Base-by-base conservation (phyloP, 2,329 filamentous ascomycete genomes). In the Calycina herbarum region DNA sequence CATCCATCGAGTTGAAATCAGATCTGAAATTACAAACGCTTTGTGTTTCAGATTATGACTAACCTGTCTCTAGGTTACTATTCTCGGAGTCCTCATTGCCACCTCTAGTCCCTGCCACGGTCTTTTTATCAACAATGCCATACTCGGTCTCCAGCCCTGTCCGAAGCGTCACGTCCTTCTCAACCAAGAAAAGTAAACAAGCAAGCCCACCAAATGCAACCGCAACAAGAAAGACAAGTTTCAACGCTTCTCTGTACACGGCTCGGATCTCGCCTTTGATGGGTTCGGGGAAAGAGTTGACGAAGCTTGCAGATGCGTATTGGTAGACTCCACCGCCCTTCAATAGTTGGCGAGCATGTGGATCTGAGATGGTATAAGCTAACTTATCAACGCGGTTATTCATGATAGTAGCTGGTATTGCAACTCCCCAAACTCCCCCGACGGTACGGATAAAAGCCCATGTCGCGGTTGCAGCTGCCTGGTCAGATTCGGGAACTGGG, bases 371-470 rank as follows among this genome's bases (percentile, higher is more conserved):
- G 1, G 13, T 5, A 31, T 31, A 15, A 29, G 45, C 35, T 17
- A 62, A 51, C 20, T 60, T 2, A 45, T 62, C 33, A 27, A 65
- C 45, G 1, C 40, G 38, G 29, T 62, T 63, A 40, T 63, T 65
- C 33, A 67, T 65, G 27, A 68, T 40, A 40, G 54, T 38, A 7
- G 62, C 62, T 4, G 65, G 65, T 27, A 84, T 78, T 0, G 80
- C 75, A 1, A 80, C 76, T 11, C 81, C 83, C 72, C 82, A 80
- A 3, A 80, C 78, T 24, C 76, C 71, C 4, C 82, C 83, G 24
- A 84, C 78, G 60, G 73, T 78, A 56, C 82, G 78, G 64, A 82
- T 71, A 66, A 84, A 85, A 1, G 75, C 71, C 56, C 61, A 66
- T 13, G 60, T 51, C 11, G 59, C 64, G 7, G 68, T 68, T 6